These are phyloP conservation scores for Pseudoturritis turrita DNA, from an alignment of 345 rosid genomes.

Conservation along the genomic window DNA sequence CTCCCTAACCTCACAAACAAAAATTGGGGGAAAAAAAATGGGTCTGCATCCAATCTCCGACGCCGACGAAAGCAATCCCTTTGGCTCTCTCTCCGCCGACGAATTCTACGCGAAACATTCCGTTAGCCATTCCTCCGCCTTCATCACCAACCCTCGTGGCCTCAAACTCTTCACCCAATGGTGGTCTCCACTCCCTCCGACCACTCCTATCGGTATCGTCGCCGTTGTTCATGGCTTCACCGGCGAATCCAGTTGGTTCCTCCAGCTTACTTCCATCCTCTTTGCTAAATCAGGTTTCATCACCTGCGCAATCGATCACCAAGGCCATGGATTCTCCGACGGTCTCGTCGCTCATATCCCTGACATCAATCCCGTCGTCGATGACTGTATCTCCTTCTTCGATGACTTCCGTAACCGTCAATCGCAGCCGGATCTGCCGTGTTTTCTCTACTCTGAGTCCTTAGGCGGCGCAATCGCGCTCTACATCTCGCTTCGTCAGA, in stretches of 20 bases:
- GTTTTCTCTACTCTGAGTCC: conserved; percentile 83
- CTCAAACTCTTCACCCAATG: conserved; percentile 81
- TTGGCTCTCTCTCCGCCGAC: conserved; percentile 57
- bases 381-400: conserved; percentile 75
- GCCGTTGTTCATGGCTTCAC: conserved; percentile 95
- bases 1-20: background rate
- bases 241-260: conserved; percentile 79
- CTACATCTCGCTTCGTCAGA: conserved; percentile 69
- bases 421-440: conserved; percentile 50
- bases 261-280: conserved; percentile 68
- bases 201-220: conserved; percentile 43
- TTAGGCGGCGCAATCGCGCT: conserved; percentile 90
- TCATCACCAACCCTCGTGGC: conserved; percentile 80
- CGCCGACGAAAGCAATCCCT: conserved; percentile 63
- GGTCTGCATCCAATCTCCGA: conserved; percentile 66
- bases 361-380: conserved; percentile 71
- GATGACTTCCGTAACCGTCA: conserved; percentile 49
- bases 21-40: conserved; percentile 23
- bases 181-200: conserved; percentile 76
- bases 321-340: conserved; percentile 96
- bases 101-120: conserved; percentile 81
- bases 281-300: conserved; percentile 77
- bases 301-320: conserved; percentile 89
- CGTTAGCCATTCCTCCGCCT: conserved; percentile 67
- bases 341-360: conserved; percentile 77